Base-by-base conservation (phyloP, 2,329 filamentous ascomycete species). In the Hypocrella siamensis region DNA sequence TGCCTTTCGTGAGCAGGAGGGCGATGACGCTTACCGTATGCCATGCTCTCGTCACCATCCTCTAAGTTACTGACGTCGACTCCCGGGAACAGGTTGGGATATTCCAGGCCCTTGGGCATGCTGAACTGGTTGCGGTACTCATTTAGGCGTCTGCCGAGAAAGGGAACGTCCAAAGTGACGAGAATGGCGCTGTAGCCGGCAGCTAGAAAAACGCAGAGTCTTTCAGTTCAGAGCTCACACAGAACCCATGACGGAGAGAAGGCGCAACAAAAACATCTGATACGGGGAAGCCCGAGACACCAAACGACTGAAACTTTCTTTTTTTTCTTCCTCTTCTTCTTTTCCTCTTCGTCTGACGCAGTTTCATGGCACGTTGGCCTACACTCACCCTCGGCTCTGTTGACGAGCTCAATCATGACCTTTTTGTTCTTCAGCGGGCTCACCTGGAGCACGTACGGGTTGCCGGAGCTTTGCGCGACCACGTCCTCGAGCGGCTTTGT, bases 81-180 rank as follows among this genome's bases (percentile, higher is more conserved):
- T 6, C 25, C 25, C 10, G 25, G 25, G n/a, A 30, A 42, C 38
- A 8, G 40, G 40, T 16, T 43, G 36, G 61, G 58, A 24, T 45
- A 54, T 4, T 63, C 39, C 26, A 51, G 56, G 52, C 62, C 62
- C 30, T 71, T 63, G 9, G 65, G 63, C 31, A 53, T 55, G 2
- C 63, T 44, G 51, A 64, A 48, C 46, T 58, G 52, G 35, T 60
- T 53, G 17, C 58, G 57, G 38, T 63, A 58, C 31, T 66, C 54
- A 45, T 74, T 75, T 1, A 44, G 18, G 15, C 41, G 38, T 2
- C 41, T 29, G 5, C 70, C 70, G 2, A 65, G 57, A 9, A 72
- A 58, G 2, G 70, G 67, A 0, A 65, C 60, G 42, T 75, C 70
- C 9, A 74, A 60, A 0, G 70, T 75, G 3, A 75, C 52, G 38